Conservation (phyloP, 116 monocot genomes). For the Phalaenopsis hybrid region DNA sequence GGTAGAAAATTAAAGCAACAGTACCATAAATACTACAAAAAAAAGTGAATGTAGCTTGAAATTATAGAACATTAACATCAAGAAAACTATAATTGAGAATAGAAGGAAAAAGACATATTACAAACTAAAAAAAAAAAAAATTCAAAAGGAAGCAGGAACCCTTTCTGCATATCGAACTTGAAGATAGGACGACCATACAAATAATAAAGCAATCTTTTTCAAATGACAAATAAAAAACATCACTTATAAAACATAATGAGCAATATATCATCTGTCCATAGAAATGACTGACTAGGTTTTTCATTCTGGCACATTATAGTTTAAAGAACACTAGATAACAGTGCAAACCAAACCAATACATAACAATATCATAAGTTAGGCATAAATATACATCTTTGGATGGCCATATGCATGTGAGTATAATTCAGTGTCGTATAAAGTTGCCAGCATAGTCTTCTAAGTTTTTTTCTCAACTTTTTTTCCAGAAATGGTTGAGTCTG, state of each 20-base stretch:
- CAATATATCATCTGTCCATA: neutral
- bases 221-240: neutral
- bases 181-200: neutral
- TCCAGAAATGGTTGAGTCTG: too few relatives aligned
- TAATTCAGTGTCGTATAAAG: too few relatives aligned
- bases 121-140: neutral
- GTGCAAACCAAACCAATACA: too few relatives aligned
- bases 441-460: too few relatives aligned
- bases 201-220: neutral
- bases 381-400: too few relatives aligned
- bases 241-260: neutral
- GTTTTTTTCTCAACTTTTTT: too few relatives aligned
- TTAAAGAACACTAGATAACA: neutral
- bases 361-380: too few relatives aligned
- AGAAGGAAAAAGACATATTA: neutral
- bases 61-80: neutral
- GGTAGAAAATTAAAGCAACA: constrained; percentile 6
- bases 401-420: too few relatives aligned
- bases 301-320: neutral
- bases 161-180: neutral
- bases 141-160: neutral
- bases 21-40: neutral
- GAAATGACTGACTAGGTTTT: neutral
- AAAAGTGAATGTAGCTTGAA: neutral
- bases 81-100: neutral